Evolutionary conservation across 768 basidiomycete genomes (phyloP).

Genomic region (Phlegmacium glaucopus): DNA sequence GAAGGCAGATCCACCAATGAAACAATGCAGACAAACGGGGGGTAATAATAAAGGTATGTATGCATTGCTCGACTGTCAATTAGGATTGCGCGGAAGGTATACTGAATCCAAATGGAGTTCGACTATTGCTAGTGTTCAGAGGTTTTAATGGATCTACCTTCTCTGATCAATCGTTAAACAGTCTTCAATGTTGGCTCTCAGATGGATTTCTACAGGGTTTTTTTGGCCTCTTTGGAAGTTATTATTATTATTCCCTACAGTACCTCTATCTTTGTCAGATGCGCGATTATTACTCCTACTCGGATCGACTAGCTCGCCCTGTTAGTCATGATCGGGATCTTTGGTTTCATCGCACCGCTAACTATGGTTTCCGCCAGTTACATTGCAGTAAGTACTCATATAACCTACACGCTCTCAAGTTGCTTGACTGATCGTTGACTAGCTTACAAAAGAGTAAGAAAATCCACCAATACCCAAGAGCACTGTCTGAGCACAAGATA

Average conservation of each 20-base stretch:
- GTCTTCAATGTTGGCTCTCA: not conserved
- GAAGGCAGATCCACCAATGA: too few species aligned
- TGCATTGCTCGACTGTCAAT: too few species aligned
- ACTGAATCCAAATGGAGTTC: constrained; percentile 67
- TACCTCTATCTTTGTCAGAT: constrained; percentile 78
- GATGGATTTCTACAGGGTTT: constrained; percentile 47
- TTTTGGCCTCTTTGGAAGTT: constrained; percentile 66
- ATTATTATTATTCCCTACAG: constrained; percentile 71
- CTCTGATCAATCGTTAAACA: not conserved
- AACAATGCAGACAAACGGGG: too few species aligned
- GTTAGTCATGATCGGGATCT: constrained; percentile 46
- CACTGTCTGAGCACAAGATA: not conserved
- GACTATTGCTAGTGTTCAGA: constrained; percentile 51
- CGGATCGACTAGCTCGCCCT: constrained; percentile 41
- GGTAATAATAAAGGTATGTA: too few species aligned
- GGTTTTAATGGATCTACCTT: constrained; percentile 58
- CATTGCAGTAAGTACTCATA: constrained; percentile 49
- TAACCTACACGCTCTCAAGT: not conserved
- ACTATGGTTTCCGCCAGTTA: constrained; percentile 64
- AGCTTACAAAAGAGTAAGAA: constrained; percentile 13
- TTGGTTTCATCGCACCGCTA: constrained; percentile 50
- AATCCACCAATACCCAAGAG: not conserved
- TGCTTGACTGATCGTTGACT: not conserved
- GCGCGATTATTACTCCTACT: constrained; percentile 49
- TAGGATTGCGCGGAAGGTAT: constrained; percentile 22